Evolutionary conservation across 306 rosid genomes (phyloP).

Genomic region (Gleditsia sinensis): DNA sequence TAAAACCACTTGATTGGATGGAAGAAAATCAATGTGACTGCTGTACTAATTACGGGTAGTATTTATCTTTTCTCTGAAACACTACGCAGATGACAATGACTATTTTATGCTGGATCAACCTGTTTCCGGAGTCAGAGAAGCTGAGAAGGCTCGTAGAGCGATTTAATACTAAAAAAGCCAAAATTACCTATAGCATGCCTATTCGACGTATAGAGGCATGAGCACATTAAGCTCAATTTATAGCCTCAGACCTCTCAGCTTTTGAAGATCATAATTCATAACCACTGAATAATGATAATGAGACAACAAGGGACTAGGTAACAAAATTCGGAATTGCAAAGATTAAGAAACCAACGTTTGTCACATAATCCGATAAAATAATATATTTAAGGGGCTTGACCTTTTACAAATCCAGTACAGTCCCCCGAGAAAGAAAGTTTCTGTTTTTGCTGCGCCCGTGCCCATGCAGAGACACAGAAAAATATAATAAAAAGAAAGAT

Average conservation of each 20-base stretch:
- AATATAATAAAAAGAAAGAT: slow-evolving; percentile 17
- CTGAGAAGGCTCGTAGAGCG: background rate
- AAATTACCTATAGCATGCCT: too few species aligned
- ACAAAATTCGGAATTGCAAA: slow-evolving; percentile 39
- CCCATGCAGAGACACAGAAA: slow-evolving; percentile 27
- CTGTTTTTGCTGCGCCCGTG: slow-evolving; percentile 39
- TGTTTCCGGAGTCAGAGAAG: slow-evolving; percentile 1
- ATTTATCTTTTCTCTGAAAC: slow-evolving; percentile 21
- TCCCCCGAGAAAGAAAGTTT: slow-evolving; percentile 39
- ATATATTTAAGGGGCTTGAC: slow-evolving; percentile 39
- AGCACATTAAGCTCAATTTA: too few species aligned
- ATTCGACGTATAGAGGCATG: background rate
- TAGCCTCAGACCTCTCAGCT: slow-evolving; percentile 5
- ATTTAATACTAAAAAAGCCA: too few species aligned
- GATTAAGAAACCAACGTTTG: slow-evolving; percentile 66
- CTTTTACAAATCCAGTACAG: slow-evolving; percentile 53
- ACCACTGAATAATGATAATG: too few species aligned
- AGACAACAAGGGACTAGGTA: slow-evolving; percentile 42
- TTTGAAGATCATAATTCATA: slow-evolving; percentile 24
- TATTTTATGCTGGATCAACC: slow-evolving; percentile 34
- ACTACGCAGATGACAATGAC: too few species aligned
- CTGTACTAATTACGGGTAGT: background rate
- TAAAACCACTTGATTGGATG: slow-evolving; percentile 29
- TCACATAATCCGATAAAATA: slow-evolving; percentile 64
- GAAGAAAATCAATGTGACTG: slow-evolving; percentile 13